These are phyloP conservation scores for Anaeramoeba flamelloides DNA, from an alignment of 78 protist species.

Conservation along the genomic window DNA sequence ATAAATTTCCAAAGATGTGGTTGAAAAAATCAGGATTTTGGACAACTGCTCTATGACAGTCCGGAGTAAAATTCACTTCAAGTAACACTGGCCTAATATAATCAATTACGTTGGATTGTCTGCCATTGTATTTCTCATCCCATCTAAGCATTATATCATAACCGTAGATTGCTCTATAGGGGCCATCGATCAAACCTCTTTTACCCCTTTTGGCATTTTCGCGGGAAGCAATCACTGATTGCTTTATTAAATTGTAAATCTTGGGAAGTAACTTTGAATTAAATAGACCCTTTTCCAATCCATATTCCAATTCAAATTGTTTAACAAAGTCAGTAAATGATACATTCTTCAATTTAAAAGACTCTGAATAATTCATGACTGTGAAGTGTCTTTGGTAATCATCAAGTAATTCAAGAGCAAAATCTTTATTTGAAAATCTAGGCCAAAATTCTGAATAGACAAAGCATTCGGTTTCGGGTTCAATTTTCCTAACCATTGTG, in stretches of 20 bases:
- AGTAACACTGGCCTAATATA: background rate
- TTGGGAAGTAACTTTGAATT: too few species aligned
- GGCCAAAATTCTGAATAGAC: slow-evolving; percentile 5
- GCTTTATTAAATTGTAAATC: too few species aligned
- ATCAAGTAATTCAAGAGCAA: background rate
- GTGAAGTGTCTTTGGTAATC: slow-evolving; percentile 22
- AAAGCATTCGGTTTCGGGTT: background rate
- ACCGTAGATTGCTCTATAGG: background rate
- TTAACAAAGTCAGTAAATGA: background rate
- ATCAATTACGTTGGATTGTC: too few species aligned
- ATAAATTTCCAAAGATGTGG: background rate
- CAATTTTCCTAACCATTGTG: background rate
- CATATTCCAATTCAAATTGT: background rate
- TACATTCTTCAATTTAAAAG: too few species aligned
- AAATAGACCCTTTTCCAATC: background rate
- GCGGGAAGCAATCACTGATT: too few species aligned
- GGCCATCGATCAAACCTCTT: too few species aligned
- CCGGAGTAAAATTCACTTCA: background rate
- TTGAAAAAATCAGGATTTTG: background rate
- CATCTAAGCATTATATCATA: background rate
- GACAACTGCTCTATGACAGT: background rate
- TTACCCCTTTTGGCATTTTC: too few species aligned
- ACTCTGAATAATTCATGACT: slow-evolving; percentile 13
- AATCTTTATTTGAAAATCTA: slow-evolving; percentile 2
- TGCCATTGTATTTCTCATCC: too few species aligned